Percentiles rank a stretch among this genome's conserved stretches.
These are phyloP conservation scores for Curvularia eragrostidis DNA, from an alignment of 2,329 filamentous ascomycete species.

Conservation along the genomic window DNA sequence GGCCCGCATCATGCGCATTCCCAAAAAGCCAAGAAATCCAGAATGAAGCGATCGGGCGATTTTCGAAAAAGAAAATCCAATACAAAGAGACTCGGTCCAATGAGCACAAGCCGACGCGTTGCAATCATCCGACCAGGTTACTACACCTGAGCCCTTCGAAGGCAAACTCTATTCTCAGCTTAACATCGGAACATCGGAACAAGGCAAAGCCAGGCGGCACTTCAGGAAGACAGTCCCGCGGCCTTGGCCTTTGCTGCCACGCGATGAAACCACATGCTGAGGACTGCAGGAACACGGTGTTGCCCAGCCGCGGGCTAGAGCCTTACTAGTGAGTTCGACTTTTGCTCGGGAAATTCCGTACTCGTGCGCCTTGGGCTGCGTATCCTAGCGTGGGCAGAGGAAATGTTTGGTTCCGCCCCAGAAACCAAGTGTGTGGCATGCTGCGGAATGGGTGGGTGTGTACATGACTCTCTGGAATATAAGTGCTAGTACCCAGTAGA, in stretches of 20 bases:
- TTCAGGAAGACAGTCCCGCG: background rate
- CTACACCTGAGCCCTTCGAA: background rate
- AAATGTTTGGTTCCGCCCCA: background rate
- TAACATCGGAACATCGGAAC: background rate
- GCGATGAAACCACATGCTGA: background rate
- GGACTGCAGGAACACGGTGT: background rate
- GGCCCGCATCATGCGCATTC: background rate
- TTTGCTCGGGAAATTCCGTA: background rate
- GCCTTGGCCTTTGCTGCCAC: background rate
- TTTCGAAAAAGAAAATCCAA: background rate
- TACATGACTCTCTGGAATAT: background rate
- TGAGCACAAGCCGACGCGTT: background rate
- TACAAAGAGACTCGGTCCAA: background rate
- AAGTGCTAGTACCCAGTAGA: background rate
- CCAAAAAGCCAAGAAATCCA: background rate
- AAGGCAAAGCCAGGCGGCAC: background rate
- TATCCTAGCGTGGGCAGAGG: background rate
- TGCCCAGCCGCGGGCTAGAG: background rate
- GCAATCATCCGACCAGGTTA: background rate
- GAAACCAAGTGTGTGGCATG: background rate
- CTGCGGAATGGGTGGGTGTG: background rate
- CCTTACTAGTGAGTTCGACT: background rate
- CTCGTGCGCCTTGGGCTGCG: background rate
- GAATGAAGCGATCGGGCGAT: background rate
- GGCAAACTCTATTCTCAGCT: background rate